A percentile compares a stretch with the other conserved stretches of the same genome.
Conservation (phyloP, 352 stramenopile genomes). For the Pythium coloratum region DNA sequence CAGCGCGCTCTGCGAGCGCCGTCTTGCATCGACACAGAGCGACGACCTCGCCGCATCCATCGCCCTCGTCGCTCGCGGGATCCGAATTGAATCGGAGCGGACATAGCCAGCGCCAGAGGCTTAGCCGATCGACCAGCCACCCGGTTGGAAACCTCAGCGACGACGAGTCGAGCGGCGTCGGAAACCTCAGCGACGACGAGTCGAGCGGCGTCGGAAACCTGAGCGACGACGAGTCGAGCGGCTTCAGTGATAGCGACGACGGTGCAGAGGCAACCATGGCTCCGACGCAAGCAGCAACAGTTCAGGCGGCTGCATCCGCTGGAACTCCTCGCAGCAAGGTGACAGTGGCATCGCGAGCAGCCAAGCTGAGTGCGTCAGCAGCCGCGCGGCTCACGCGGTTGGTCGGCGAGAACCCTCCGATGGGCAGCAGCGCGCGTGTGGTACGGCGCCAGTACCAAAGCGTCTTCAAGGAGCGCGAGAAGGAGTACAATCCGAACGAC, state of each 20-base stretch:
- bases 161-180: neutral
- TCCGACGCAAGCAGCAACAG: neutral
- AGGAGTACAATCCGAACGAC: constrained; percentile 30
- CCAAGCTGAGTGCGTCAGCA: constrained; percentile 16
- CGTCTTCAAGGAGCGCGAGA: constrained; percentile 35
- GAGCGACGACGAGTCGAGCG: neutral
- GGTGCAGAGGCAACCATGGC: neutral
- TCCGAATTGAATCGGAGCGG: neutral
- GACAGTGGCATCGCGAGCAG: constrained; percentile 5
- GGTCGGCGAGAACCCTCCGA: constrained; percentile 37
- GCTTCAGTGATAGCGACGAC: neutral
- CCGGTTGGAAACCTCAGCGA: neutral
- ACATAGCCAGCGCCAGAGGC: constrained; percentile 1
- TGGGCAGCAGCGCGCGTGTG: constrained; percentile 36
- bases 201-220: neutral
- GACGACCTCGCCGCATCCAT: constrained; percentile 7
- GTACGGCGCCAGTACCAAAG: constrained; percentile 47
- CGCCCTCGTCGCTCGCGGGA: neutral
- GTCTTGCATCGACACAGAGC: constrained; percentile 3
- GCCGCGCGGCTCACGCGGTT: constrained; percentile 32
- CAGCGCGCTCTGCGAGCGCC: constrained; percentile 20
- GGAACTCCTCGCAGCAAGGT: neutral
- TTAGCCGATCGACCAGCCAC: constrained; percentile 3
- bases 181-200: neutral
- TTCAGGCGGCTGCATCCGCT: neutral